phyloP scores from a whole-genome alignment of 257 asterid genomes.

The Nyctanthes arbortristis region DNA sequence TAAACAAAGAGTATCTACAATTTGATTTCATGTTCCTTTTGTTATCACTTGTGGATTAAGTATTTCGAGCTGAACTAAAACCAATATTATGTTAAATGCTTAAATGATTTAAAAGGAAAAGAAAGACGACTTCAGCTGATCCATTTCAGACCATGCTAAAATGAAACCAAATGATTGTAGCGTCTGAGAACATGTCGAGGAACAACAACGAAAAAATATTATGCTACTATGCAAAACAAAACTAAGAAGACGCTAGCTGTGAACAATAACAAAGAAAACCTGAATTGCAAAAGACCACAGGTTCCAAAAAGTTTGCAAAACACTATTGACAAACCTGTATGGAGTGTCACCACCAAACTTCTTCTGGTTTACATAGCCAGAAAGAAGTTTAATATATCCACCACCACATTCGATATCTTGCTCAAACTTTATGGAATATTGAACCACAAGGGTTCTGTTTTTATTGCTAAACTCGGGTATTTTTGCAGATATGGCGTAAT shows the following conservation, averaged over 20 bases:
- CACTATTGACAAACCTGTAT: slow-evolving; percentile 63
- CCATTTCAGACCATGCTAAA: not conserved
- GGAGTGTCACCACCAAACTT: slow-evolving; percentile 98
- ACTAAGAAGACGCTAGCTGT: not conserved
- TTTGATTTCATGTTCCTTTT: not conserved
- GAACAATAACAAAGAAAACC: not conserved
- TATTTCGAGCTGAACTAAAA: not conserved
- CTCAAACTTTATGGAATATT: slow-evolving; percentile 83
- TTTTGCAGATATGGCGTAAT: slow-evolving; percentile 90
- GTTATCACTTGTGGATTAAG: not conserved
- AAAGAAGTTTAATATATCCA: slow-evolving; percentile 87
- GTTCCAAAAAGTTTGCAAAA: not conserved
- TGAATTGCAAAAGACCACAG: not conserved
- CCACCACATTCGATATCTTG: slow-evolving; percentile 99
- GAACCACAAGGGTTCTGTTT: slow-evolving; percentile 81
- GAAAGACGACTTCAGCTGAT: not conserved
- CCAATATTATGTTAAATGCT: not conserved
- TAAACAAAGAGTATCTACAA: not conserved
- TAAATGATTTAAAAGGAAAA: too few relatives aligned
- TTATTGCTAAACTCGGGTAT: slow-evolving; percentile 86
- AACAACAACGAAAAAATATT: too few relatives aligned
- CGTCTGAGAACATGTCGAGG: not conserved
- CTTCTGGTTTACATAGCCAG: slow-evolving; percentile 92
- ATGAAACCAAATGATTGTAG: not conserved
- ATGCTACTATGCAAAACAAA: not conserved